Conservation (phyloP, 192 early-diverging fungal species). For the Backusella circina region DNA sequence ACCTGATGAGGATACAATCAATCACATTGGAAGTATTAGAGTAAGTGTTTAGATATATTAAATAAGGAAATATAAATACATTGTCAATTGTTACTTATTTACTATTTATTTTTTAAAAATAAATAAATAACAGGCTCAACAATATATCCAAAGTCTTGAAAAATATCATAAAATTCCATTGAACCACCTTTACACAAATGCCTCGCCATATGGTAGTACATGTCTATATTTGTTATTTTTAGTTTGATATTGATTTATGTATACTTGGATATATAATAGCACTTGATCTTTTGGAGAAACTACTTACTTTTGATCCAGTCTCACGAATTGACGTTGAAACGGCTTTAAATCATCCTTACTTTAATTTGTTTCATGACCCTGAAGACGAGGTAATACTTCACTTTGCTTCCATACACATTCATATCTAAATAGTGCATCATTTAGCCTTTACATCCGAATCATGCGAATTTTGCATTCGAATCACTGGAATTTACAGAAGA, state of each 20-base stretch:
- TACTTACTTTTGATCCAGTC: constrained; percentile 84
- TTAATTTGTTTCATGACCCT: constrained; percentile 53
- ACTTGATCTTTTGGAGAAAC: constrained; percentile 83
- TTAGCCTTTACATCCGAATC: constrained; percentile 52
- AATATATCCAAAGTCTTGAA: constrained; percentile 82
- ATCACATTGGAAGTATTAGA: constrained; percentile 71
- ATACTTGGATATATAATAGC: constrained; percentile 53
- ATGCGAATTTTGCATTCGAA: constrained; percentile 82
- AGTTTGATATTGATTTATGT: neutral
- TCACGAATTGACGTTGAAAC: constrained; percentile 87
- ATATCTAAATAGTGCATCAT: neutral
- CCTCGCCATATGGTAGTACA: constrained; percentile 53
- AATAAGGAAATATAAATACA: constrained; percentile 75
- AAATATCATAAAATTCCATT: constrained; percentile 77
- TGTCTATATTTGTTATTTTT: neutral
- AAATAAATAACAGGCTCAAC: constrained; percentile 66
- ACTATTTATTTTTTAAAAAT: neutral
- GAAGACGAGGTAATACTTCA: constrained; percentile 20
- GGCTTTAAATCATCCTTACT: constrained; percentile 89
- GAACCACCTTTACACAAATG: constrained; percentile 75
- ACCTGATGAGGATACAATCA: constrained; percentile 68
- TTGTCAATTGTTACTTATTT: neutral
- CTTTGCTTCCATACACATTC: neutral
- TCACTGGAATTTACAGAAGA: constrained; percentile 60
- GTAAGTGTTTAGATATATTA: constrained; percentile 53